Evolutionary conservation across 257 asterid genomes (phyloP).

Genomic region (Scutellaria minor): DNA sequence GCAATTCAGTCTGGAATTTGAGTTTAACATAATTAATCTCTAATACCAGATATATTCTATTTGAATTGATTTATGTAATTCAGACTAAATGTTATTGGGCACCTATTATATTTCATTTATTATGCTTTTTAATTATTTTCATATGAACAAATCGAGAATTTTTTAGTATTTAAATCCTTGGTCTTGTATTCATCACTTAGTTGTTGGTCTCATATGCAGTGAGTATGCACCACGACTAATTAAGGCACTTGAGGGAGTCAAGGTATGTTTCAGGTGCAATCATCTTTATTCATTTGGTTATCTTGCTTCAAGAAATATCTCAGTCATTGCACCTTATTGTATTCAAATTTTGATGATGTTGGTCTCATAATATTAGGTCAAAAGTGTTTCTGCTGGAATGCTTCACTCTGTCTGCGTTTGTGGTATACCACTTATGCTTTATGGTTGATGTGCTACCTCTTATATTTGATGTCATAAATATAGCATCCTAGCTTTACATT

Average conservation of each 20-base stretch:
- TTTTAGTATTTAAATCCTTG: constrained; percentile 5
- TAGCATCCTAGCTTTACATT: constrained; percentile 33
- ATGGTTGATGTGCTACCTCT: constrained; percentile 11
- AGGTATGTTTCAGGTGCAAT: constrained; percentile 52
- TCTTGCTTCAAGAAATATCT: constrained; percentile 20
- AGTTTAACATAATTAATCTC: neutral
- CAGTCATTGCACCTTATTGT: constrained; percentile 23
- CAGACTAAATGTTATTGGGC: neutral
- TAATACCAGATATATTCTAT: no score
- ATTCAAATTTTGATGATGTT: constrained; percentile 27
- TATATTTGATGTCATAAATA: constrained; percentile 18
- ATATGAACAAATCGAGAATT: constrained; percentile 1
- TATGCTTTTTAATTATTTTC: neutral
- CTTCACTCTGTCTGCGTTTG: constrained; percentile 85
- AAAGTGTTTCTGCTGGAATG: constrained; percentile 91
- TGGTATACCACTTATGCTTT: constrained; percentile 53
- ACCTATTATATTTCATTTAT: neutral
- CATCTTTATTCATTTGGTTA: constrained; percentile 1
- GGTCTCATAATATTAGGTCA: constrained; percentile 59
- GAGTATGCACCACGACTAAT: constrained; percentile 91
- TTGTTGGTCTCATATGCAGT: constrained; percentile 49
- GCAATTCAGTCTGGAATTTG: neutral
- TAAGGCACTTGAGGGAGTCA: constrained; percentile 81
- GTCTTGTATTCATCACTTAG: constrained; percentile 29
- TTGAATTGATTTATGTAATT: no score